phyloP scores from a whole-genome alignment of 2,329 filamentous ascomycete genomes.

The Trichoderma sp. region DNA sequence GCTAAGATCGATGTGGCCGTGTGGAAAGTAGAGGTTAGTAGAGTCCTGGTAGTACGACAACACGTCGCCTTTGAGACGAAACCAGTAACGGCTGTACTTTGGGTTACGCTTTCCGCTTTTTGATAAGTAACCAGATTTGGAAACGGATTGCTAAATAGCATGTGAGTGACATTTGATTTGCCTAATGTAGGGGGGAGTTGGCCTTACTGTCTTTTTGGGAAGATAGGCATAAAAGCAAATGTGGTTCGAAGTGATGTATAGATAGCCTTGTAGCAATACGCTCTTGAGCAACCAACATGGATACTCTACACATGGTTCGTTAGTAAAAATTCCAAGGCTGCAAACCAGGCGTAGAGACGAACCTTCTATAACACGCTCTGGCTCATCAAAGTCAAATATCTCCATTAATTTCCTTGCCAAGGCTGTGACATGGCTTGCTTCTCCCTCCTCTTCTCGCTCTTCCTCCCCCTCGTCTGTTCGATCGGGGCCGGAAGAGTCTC shows the following conservation, averaged over 20 bases:
- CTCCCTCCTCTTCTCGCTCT: constrained; percentile 29
- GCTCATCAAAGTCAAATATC: constrained; percentile 79
- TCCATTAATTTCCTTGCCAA: constrained; percentile 74
- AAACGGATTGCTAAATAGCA: constrained; percentile 60
- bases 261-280: constrained; percentile 87
- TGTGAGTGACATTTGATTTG: constrained; percentile 27
- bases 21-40: constrained; percentile 85
- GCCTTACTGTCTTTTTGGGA: constrained; percentile 80
- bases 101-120: constrained; percentile 89
- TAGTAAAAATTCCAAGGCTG: neutral
- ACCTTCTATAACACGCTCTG: constrained; percentile 84
- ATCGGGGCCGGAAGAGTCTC: constrained; percentile 44
- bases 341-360: constrained; percentile 28
- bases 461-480: constrained; percentile 34
- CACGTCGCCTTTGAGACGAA: constrained; percentile 87
- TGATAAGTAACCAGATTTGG: constrained; percentile 84
- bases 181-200: neutral
- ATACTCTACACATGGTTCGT: constrained; percentile 63
- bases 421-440: constrained; percentile 52
- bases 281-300: constrained; percentile 92
- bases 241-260: constrained; percentile 92
- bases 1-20: constrained; percentile 86
- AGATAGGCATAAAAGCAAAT: constrained; percentile 97
- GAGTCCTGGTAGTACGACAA: constrained; percentile 85
- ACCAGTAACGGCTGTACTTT: constrained; percentile 90